Conservation (phyloP, 2,329 filamentous ascomycete genomes). For the Aspergillus hortae region DNA sequence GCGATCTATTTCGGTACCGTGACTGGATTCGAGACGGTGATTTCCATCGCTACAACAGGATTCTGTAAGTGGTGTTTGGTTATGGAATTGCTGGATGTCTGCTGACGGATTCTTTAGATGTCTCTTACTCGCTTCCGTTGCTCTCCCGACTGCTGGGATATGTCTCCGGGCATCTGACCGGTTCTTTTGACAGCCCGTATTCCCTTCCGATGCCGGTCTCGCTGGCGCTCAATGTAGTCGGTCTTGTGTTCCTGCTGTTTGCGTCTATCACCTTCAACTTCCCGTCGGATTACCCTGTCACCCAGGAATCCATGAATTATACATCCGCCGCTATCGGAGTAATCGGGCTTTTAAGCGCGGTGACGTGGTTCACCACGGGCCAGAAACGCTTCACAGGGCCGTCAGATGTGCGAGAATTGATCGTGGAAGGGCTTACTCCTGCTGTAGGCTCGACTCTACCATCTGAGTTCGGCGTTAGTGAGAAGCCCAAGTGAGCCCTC, state of each 20-base stretch:
- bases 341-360: conserved; percentile 48
- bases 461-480: background rate
- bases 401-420: conserved; percentile 5
- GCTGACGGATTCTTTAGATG: conserved; percentile 31
- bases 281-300: conserved; percentile 50
- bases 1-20: conserved; percentile 55
- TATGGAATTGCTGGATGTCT: background rate
- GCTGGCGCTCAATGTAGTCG: conserved; percentile 47
- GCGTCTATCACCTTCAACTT: conserved; percentile 57
- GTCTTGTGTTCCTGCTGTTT: conserved; percentile 52
- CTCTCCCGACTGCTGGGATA: conserved; percentile 49
- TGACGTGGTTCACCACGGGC: conserved; percentile 53
- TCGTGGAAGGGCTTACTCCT: background rate
- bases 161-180: conserved; percentile 38
- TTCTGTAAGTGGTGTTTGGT: conserved; percentile 43
- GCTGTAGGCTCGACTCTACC: background rate
- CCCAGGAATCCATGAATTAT: conserved; percentile 56
- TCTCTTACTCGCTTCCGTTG: conserved; percentile 57
- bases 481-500: background rate
- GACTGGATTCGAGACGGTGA: conserved; percentile 55
- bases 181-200: conserved; percentile 34
- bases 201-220: conserved; percentile 44
- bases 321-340: conserved; percentile 55
- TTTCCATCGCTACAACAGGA: conserved; percentile 55
- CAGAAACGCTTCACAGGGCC: conserved; percentile 51